These are phyloP conservation scores for Postia placenta DNA, from an alignment of 768 basidiomycete species.

Conservation along the genomic window DNA sequence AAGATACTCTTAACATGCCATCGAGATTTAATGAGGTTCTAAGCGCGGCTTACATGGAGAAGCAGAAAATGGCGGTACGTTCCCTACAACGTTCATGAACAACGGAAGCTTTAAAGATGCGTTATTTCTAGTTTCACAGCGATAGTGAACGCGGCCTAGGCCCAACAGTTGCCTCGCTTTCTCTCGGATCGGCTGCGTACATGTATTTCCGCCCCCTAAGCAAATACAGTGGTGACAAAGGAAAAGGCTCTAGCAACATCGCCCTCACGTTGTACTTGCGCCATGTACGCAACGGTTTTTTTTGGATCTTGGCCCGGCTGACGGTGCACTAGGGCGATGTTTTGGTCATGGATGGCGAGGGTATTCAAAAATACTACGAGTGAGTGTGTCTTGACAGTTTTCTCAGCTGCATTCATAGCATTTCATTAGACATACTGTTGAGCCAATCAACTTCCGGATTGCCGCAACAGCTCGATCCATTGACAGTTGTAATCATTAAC, in stretches of 20 bases:
- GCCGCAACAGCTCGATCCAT: slow-evolving; percentile 76
- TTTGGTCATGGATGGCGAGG: slow-evolving; percentile 69
- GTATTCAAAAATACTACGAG: slow-evolving; percentile 68
- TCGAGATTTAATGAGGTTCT: slow-evolving; percentile 71
- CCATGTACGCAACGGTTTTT: slow-evolving; percentile 42
- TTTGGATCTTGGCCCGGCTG: not conserved
- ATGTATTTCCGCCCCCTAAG: slow-evolving; percentile 69
- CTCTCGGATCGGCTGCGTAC: slow-evolving; percentile 67
- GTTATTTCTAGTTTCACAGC: slow-evolving; percentile 65
- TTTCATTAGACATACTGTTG: slow-evolving; percentile 56
- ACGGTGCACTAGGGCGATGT: slow-evolving; percentile 57
- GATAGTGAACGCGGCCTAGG: slow-evolving; percentile 73
- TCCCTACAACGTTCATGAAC: not conserved
- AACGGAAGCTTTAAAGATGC: not conserved
- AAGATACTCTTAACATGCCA: slow-evolving; percentile 15
- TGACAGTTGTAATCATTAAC: slow-evolving; percentile 15
- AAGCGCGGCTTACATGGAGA: slow-evolving; percentile 79
- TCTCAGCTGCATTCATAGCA: not conserved
- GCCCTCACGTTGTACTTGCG: slow-evolving; percentile 54
- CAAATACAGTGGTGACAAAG: slow-evolving; percentile 26
- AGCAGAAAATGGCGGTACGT: slow-evolving; percentile 74
- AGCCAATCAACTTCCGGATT: slow-evolving; percentile 70
- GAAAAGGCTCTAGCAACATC: slow-evolving; percentile 21
- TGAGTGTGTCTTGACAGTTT: slow-evolving; percentile 26
- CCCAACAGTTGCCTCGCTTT: slow-evolving; percentile 67